Evolutionary conservation across 805 yeast species (phyloP), one percentile per base, ranked within the genome.

Genomic region (Cyberlindnera xylosilytica): DNA sequence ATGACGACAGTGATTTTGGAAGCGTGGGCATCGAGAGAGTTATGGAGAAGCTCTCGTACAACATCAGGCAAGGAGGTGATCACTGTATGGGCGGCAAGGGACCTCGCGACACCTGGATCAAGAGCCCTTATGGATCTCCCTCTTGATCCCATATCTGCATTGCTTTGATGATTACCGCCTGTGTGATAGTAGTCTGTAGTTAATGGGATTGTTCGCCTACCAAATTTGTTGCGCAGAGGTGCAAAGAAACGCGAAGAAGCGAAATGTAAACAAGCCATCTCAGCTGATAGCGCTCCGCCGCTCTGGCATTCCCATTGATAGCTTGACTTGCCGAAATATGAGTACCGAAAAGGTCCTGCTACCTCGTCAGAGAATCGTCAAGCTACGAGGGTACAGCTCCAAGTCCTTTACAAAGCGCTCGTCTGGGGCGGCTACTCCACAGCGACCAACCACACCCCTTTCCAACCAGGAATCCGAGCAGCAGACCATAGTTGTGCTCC

Each of bases 11-110:
- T 9, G 20, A 34, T 34, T 13, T 22, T 12, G 6, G 36, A 52
- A 0, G 87, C 78, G 0, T 63, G 60, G 0, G 85, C 73, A 53
- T 81, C 87, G 0, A 79, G 51, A 32, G 80, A 64, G 52, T 82
- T 82, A 42, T 74, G 74, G 2, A 80, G 38, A 11, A 81, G 53
- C 49, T 78, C 84, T 26, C 69, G 57, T 1, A 78, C 52, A 5
- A 74, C 78, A 24, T 69, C 69, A 2, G 59, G 51, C 2, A 74
- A 42, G 1, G 72, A 59, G 3, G 55, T 49, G 1, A 77, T 54
- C 3, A 56, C 51, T 1, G 62, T 49, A 29, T 49, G 53, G 1
- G 53, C 49, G 27, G 42, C 40, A 35, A 49, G 45, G 13, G 37
- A 28, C 12, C 28, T 36, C 4, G 52, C 28, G 10, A 46, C 39